phyloP scores from a whole-genome alignment of 306 rosid species.

The Cercis canadensis region DNA sequence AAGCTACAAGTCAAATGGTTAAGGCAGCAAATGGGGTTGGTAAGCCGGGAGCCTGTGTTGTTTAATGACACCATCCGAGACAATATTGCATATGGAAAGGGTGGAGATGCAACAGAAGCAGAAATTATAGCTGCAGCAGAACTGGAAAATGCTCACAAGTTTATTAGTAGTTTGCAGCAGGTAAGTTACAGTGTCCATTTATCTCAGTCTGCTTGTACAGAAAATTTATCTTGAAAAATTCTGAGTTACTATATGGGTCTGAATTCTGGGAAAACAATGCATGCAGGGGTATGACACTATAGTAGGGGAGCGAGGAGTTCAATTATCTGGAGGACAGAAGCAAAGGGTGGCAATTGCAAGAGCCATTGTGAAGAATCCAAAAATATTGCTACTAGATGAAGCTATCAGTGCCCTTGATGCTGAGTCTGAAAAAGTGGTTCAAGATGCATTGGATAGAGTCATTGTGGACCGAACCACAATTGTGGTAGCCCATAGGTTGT shows the following conservation, averaged over 20 bases:
- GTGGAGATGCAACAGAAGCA: conserved; percentile 45
- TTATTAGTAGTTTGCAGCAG: conserved; percentile 49
- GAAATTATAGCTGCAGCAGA: conserved; percentile 57
- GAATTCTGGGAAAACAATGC: background rate
- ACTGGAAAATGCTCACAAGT: conserved; percentile 55
- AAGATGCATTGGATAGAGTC: conserved; percentile 54
- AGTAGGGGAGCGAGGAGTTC: conserved; percentile 56
- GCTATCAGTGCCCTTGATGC: conserved; percentile 65
- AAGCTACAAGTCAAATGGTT: conserved; percentile 55
- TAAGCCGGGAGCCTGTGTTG: conserved; percentile 57
- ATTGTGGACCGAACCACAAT: conserved; percentile 51
- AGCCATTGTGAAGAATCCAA: conserved; percentile 51
- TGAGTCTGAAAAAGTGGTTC: conserved; percentile 54
- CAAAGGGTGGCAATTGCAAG: conserved; percentile 59
- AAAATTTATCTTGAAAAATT: no score
- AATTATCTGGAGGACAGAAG: conserved; percentile 61
- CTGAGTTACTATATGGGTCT: background rate
- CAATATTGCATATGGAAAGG: conserved; percentile 57
- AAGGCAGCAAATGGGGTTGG: conserved; percentile 59
- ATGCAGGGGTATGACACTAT: conserved; percentile 54
- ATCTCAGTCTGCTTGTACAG: background rate
- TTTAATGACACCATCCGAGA: conserved; percentile 59
- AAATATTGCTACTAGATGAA: conserved; percentile 52
- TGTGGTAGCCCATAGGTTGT: conserved; percentile 54
- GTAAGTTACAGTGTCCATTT: conserved; percentile 27